phyloP scores from a whole-genome alignment of 371 early-diverging fungal species.

The Fennellomyces sp. region DNA sequence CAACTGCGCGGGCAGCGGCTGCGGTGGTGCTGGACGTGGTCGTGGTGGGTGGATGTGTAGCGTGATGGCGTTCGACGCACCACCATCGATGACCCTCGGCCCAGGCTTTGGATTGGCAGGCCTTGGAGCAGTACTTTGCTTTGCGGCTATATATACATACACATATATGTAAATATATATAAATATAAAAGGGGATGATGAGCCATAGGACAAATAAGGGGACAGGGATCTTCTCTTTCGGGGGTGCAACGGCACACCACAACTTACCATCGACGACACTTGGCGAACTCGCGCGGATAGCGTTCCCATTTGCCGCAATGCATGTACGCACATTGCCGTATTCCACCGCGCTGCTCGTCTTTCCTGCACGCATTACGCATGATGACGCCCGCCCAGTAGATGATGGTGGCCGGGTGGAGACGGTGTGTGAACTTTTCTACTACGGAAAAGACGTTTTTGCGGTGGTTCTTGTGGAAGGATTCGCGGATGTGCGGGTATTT shows the following conservation, averaged over 20 bases:
- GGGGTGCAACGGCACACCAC: neutral
- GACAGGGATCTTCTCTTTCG: neutral
- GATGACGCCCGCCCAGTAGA: conserved; percentile 77
- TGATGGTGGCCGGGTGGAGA: conserved; percentile 64
- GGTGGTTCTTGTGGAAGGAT: conserved; percentile 62
- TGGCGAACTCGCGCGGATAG: conserved; percentile 73
- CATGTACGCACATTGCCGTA: conserved; percentile 75
- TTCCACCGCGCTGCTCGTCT: conserved; percentile 69
- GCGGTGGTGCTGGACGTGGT: conserved; percentile 14
- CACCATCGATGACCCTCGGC: conserved; percentile 77
- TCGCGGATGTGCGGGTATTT: conserved; percentile 77
- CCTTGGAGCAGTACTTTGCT: conserved; percentile 78
- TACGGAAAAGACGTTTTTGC: conserved; percentile 67
- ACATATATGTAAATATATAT: too few species aligned
- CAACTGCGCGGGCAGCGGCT: conserved; percentile 18
- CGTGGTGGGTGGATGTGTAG: conserved; percentile 25
- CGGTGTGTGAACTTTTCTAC: conserved; percentile 75
- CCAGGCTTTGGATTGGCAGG: conserved; percentile 78
- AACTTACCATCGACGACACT: conserved; percentile 70
- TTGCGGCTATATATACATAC: too few species aligned
- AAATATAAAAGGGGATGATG: neutral
- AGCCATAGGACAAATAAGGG: neutral
- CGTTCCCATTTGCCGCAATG: conserved; percentile 76
- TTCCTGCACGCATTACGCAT: conserved; percentile 83
- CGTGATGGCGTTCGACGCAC: conserved; percentile 65